A percentile compares a stretch with the other conserved stretches of the same genome.
These are phyloP conservation scores for Tolypocladium album DNA, from an alignment of 2,329 filamentous ascomycete genomes.

Conservation along the genomic window DNA sequence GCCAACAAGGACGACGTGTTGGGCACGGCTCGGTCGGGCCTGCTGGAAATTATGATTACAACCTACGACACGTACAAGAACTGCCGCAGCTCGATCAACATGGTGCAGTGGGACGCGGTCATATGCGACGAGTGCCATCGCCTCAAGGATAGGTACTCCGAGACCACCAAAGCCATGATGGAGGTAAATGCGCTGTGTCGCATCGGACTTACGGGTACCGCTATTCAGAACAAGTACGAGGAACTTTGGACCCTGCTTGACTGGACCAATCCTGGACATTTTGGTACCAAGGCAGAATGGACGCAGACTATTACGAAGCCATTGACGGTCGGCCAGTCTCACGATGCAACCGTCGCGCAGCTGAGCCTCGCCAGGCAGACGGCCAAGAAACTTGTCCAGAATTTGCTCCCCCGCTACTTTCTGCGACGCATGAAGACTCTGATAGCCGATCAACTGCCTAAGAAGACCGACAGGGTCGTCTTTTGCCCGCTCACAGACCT, in stretches of 20 bases:
- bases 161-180: constrained; percentile 77
- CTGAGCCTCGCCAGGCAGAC: constrained; percentile 72
- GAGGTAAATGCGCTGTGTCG: constrained; percentile 84
- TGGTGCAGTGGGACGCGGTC: constrained; percentile 84
- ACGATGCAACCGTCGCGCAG: constrained; percentile 77
- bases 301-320: constrained; percentile 66
- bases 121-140: constrained; percentile 90
- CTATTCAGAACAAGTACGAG: constrained; percentile 96
- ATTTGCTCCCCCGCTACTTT: constrained; percentile 83
- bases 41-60: constrained; percentile 84
- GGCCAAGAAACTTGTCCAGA: constrained; percentile 74
- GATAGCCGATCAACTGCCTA: constrained; percentile 85
- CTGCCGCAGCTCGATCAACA: constrained; percentile 63
- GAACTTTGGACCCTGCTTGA: constrained; percentile 94
- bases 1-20: constrained; percentile 55
- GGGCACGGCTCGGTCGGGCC: constrained; percentile 61
- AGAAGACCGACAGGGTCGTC: constrained; percentile 87
- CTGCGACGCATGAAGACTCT: constrained; percentile 85
- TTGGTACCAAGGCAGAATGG: constrained; percentile 61
- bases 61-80: constrained; percentile 89
- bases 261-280: constrained; percentile 81
- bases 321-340: constrained; percentile 78
- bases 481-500: constrained; percentile 84
- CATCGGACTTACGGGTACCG: constrained; percentile 88
- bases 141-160: constrained; percentile 70